These are phyloP conservation scores for Ceratonia siliqua DNA, from an alignment of 306 rosid genomes.

Conservation along the genomic window DNA sequence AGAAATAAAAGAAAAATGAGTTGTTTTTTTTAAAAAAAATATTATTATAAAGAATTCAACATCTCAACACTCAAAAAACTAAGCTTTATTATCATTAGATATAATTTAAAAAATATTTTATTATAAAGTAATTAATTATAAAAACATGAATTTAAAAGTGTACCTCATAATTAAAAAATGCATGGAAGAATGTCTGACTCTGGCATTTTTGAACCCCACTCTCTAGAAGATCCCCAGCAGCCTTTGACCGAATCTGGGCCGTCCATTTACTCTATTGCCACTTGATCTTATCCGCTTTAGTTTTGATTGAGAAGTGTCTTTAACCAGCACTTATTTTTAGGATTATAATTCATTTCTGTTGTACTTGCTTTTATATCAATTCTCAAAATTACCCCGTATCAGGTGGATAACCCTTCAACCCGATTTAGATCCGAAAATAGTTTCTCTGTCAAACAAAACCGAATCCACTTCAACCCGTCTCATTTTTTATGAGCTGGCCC, in stretches of 20 bases:
- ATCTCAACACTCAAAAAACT: too few species aligned
- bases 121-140: too few species aligned
- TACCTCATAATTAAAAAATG: too few species aligned
- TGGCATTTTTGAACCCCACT: slow-evolving; percentile 51
- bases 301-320: background rate
- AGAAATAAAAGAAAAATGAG: background rate
- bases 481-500: too few species aligned
- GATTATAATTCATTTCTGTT: background rate
- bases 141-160: too few species aligned
- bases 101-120: too few species aligned
- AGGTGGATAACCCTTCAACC: too few species aligned
- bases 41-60: too few species aligned
- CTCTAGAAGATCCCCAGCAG: slow-evolving; percentile 38
- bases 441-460: too few species aligned
- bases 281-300: background rate
- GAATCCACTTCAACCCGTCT: too few species aligned
- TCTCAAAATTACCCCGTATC: background rate
- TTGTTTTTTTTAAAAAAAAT: background rate
- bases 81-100: too few species aligned
- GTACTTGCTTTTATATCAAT: background rate
- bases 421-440: background rate
- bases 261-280: slow-evolving; percentile 32
- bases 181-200: slow-evolving; percentile 63
- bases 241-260: slow-evolving; percentile 69
- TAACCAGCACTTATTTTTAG: background rate